Conservation (phyloP, 305 asterid genomes). For the Euphrasia arctica region DNA sequence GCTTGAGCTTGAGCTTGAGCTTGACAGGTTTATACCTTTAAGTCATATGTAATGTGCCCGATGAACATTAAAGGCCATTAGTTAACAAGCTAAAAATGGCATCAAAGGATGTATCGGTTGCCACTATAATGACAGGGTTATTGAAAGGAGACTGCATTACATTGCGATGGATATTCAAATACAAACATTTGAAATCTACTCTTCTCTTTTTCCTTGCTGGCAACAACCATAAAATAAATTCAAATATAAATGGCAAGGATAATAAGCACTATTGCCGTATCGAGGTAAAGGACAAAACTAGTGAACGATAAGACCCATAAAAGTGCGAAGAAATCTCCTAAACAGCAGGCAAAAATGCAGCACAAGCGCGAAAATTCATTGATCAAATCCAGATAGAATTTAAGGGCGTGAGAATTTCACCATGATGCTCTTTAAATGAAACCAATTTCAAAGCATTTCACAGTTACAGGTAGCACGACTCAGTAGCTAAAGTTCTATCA, state of each 20-base stretch:
- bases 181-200: neutral
- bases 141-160: neutral
- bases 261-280: slow-evolving; percentile 5
- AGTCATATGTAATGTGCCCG: neutral
- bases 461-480: slow-evolving; percentile 9
- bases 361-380: slow-evolving; percentile 8
- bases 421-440: neutral
- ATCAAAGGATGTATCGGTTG: neutral
- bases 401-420: neutral
- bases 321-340: slow-evolving; percentile 3
- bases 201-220: neutral
- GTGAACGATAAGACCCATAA: neutral
- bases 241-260: slow-evolving; percentile 1
- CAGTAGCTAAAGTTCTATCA: neutral
- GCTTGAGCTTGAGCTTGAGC: neutral
- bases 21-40: neutral
- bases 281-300: too few species aligned
- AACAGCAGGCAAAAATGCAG: slow-evolving; percentile 8
- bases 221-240: neutral
- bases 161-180: neutral
- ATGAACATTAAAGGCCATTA: neutral
- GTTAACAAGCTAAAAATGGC: neutral
- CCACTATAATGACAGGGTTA: neutral
- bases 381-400: slow-evolving; percentile 10
- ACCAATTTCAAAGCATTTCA: neutral